Conservation (phyloP, 2,329 filamentous ascomycete genomes). For the Blastomyces gilchristii region DNA sequence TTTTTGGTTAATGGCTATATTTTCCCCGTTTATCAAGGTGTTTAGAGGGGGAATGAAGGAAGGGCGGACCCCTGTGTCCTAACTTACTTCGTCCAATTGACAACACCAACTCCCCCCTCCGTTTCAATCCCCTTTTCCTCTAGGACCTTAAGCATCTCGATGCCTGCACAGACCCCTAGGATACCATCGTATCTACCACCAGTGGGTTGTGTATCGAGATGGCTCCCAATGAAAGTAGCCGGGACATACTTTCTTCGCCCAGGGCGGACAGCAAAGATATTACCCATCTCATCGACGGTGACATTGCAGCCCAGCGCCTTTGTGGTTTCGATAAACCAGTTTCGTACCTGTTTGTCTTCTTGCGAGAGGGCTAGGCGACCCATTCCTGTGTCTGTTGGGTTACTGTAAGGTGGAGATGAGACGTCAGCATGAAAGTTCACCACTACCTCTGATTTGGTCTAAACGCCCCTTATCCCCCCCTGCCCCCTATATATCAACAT, state of each 20-base stretch:
- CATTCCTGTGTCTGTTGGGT: slow-evolving; percentile 61
- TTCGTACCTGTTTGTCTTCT: slow-evolving; percentile 58
- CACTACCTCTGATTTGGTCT: neutral
- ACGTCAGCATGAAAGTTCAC: neutral
- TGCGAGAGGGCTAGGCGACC: slow-evolving; percentile 61
- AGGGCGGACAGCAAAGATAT: slow-evolving; percentile 63
- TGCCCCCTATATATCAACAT: neutral
- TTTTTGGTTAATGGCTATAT: neutral
- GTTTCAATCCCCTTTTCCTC: slow-evolving; percentile 59
- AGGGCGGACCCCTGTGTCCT: slow-evolving; percentile 11
- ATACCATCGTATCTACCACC: slow-evolving; percentile 47
- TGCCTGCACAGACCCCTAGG: slow-evolving; percentile 59
- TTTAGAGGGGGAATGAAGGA: slow-evolving; percentile 19
- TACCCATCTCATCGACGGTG: slow-evolving; percentile 65
- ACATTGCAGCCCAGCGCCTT: slow-evolving; percentile 55
- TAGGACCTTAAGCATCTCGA: slow-evolving; percentile 61
- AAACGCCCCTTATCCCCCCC: neutral
- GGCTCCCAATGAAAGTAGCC: slow-evolving; percentile 40
- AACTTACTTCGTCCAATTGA: slow-evolving; percentile 63
- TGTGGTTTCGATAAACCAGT: slow-evolving; percentile 63
- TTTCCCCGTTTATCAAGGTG: slow-evolving; percentile 19
- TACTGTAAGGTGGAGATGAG: slow-evolving; percentile 17
- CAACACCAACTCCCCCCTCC: slow-evolving; percentile 59
- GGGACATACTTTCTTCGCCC: slow-evolving; percentile 48
- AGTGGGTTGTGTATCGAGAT: slow-evolving; percentile 43